These are phyloP conservation scores for Desmodesmus armatus DNA, from an alignment of 139 green algal genomes.

Conservation along the genomic window DNA sequence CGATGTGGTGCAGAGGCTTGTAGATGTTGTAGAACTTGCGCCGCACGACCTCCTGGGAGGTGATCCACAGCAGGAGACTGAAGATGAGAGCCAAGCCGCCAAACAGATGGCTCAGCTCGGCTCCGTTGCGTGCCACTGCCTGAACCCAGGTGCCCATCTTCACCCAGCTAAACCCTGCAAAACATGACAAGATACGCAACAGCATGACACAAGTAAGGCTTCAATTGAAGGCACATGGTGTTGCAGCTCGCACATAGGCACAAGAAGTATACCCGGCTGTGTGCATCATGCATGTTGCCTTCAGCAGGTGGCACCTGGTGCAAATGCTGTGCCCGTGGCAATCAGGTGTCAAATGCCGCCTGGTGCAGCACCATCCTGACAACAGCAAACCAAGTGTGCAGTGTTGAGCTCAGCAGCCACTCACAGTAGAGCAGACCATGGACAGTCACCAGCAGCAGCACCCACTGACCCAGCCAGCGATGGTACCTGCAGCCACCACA, in stretches of 20 bases:
- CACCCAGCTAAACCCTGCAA: neutral
- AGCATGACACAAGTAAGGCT: too few relatives aligned
- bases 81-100: slow-evolving; percentile 16
- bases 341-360: too few relatives aligned
- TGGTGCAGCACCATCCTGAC: too few relatives aligned
- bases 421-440: slow-evolving; percentile 4
- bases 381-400: too few relatives aligned
- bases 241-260: too few relatives aligned
- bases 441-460: neutral
- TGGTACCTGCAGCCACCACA: neutral
- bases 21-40: neutral
- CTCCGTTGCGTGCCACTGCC: neutral
- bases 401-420: too few relatives aligned
- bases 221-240: too few relatives aligned
- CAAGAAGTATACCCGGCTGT: too few relatives aligned
- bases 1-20: slow-evolving; percentile 27
- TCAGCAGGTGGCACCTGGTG: too few relatives aligned
- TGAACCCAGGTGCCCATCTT: neutral
- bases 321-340: too few relatives aligned
- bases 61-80: neutral
- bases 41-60: neutral
- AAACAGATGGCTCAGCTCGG: neutral
- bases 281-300: too few relatives aligned
- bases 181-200: too few relatives aligned
- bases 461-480: slow-evolving; percentile 15